Conservation (phyloP, 2,329 filamentous ascomycete species). For the Neonectria sp. region DNA sequence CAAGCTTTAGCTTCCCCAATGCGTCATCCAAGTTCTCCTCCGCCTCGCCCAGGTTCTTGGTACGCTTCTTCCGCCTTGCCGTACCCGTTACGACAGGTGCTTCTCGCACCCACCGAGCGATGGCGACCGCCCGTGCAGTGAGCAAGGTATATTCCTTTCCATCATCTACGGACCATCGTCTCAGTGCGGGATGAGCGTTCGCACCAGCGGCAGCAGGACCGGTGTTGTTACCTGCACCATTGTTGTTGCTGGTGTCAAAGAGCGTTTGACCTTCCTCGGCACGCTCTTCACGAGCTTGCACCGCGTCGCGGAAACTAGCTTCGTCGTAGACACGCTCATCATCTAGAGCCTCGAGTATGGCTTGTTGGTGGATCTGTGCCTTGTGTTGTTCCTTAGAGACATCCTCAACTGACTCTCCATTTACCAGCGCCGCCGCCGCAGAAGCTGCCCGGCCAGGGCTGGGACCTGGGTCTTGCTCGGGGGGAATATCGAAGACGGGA, state of each 20-base stretch:
- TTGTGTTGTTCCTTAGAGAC: conserved; percentile 66
- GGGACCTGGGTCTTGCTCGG: conserved; percentile 36
- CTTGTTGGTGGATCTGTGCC: conserved; percentile 74
- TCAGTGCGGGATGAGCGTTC: conserved; percentile 47
- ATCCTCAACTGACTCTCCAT: conserved; percentile 49
- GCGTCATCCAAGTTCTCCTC: conserved; percentile 28
- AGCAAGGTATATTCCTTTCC: conserved; percentile 78
- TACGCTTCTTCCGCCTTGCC: conserved; percentile 57
- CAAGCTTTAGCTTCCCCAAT: conserved; percentile 29
- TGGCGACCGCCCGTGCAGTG: conserved; percentile 78
- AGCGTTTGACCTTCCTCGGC: conserved; percentile 66
- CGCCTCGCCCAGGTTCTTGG: conserved; percentile 42
- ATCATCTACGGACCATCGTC: conserved; percentile 76
- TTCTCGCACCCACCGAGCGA: conserved; percentile 79
- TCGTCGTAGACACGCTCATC: conserved; percentile 80
- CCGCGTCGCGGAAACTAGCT: conserved; percentile 74
- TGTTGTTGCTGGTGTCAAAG: conserved; percentile 1
- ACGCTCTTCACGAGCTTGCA: conserved; percentile 72
- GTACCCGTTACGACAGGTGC: conserved; percentile 62
- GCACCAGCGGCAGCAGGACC: neutral
- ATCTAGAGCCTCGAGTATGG: conserved; percentile 76
- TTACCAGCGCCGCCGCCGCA: conserved; percentile 46
- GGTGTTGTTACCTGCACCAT: neutral
- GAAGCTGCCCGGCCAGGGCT: conserved; percentile 36
- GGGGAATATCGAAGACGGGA: conserved; percentile 50